Evolutionary conservation across 345 rosid genomes (phyloP).

Genomic region (Eucalyptus camaldulensis): DNA sequence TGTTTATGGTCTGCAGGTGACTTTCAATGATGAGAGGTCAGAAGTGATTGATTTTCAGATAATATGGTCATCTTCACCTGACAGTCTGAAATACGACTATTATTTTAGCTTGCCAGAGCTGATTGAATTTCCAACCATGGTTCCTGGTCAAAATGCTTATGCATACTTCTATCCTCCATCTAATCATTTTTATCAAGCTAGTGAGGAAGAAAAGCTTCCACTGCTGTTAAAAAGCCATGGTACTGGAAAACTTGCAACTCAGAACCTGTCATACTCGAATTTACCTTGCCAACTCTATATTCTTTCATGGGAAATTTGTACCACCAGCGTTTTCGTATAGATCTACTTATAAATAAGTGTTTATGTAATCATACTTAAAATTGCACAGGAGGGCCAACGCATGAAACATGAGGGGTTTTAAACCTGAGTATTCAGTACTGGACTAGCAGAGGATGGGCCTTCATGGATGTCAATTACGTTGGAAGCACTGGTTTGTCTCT

Average conservation of each 20-base stretch:
- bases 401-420: slow-evolving; percentile 62
- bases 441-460: slow-evolving; percentile 98
- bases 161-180: slow-evolving; percentile 82
- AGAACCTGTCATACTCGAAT: neutral
- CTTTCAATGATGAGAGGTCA: slow-evolving; percentile 36
- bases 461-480: slow-evolving; percentile 89
- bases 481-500: slow-evolving; percentile 91
- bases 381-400: slow-evolving; percentile 73
- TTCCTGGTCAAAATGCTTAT: slow-evolving; percentile 73
- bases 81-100: slow-evolving; percentile 41
- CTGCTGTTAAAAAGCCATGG: slow-evolving; percentile 81
- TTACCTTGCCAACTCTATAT: neutral
- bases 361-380: neutral
- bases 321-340: neutral
- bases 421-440: slow-evolving; percentile 76
- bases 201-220: slow-evolving; percentile 72
- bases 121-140: slow-evolving; percentile 81
- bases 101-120: slow-evolving; percentile 81
- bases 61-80: slow-evolving; percentile 84
- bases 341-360: neutral
- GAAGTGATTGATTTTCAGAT: slow-evolving; percentile 45
- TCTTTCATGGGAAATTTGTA: neutral
- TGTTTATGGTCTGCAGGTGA: slow-evolving; percentile 31
- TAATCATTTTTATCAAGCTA: slow-evolving; percentile 51
- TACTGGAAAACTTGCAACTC: slow-evolving; percentile 2